Percentiles rank a stretch among this genome's conserved stretches.
These are phyloP conservation scores for Arthrobotrys sinensis DNA, from an alignment of 2,329 filamentous ascomycete species.

Conservation along the genomic window DNA sequence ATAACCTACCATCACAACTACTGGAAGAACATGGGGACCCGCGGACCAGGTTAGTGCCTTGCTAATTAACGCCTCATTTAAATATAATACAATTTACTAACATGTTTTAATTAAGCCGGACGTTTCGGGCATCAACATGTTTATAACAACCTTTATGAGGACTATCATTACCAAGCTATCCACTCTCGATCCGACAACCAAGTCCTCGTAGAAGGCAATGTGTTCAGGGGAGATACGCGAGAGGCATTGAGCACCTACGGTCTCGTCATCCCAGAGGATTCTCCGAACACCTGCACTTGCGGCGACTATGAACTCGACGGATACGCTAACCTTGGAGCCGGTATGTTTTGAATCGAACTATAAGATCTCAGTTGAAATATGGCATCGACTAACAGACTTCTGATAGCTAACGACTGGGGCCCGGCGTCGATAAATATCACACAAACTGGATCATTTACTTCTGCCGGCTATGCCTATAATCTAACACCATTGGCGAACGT, in stretches of 20 bases:
- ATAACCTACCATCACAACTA: conserved; percentile 72
- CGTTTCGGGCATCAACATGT: conserved; percentile 71
- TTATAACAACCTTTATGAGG: conserved; percentile 71
- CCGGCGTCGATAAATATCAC: conserved; percentile 72
- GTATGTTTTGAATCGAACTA: conserved; percentile 66
- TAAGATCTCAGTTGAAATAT: background rate
- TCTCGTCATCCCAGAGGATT: conserved; percentile 73
- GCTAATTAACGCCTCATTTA: background rate
- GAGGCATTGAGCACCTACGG: conserved; percentile 73
- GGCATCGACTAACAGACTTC: background rate
- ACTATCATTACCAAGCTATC: conserved; percentile 70
- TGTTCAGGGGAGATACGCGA: conserved; percentile 69
- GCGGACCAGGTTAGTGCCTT: conserved; percentile 66
- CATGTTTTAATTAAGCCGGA: conserved; percentile 65
- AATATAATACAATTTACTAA: background rate
- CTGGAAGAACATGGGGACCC: conserved; percentile 70
- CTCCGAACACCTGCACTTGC: conserved; percentile 72
- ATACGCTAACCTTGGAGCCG: conserved; percentile 71
- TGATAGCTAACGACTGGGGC: conserved; percentile 70
- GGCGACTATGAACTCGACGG: conserved; percentile 73
- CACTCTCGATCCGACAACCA: conserved; percentile 71
- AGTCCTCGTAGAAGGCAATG: conserved; percentile 71
- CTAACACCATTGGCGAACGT: conserved; percentile 70
- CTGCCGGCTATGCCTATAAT: conserved; percentile 71
- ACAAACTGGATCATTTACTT: conserved; percentile 70